Evolutionary conservation across 2,329 filamentous ascomycete genomes (phyloP).

Genomic region (Diplodia intermedia): DNA sequence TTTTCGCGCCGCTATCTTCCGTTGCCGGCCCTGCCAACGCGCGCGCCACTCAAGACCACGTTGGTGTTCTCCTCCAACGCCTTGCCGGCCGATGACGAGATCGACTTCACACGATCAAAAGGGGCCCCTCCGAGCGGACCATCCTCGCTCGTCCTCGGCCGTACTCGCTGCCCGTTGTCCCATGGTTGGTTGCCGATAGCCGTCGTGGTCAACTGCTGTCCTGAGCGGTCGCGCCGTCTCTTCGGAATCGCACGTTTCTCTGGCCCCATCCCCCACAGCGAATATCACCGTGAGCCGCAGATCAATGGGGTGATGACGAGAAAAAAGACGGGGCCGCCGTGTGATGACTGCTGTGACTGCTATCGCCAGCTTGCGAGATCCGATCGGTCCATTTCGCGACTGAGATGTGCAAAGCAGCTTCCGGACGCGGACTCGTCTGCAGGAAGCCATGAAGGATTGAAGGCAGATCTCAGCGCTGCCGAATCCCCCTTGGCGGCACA

Average conservation of each 20-base stretch:
- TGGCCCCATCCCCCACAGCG: constrained; percentile 2
- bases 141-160: constrained; percentile 12
- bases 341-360: constrained; percentile 11
- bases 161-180: constrained; percentile 7
- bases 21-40: neutral
- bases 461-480: neutral
- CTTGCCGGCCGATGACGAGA: neutral
- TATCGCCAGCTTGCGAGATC: constrained; percentile 14
- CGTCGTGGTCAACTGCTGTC: constrained; percentile 14
- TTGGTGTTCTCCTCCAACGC: neutral
- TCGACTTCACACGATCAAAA: neutral
- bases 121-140: constrained; percentile 17
- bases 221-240: constrained; percentile 25
- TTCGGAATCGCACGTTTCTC: neutral
- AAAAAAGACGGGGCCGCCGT: neutral
- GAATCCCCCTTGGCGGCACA: neutral
- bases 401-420: neutral
- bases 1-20: constrained; percentile 1
- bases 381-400: constrained; percentile 4
- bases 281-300: constrained; percentile 14
- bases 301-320: constrained; percentile 15
- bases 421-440: neutral
- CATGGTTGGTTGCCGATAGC: neutral
- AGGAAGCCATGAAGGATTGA: neutral
- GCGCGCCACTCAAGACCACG: neutral